phyloP scores from a whole-genome alignment of 1,139 yeast genomes.

The Zygoascus sp. region DNA sequence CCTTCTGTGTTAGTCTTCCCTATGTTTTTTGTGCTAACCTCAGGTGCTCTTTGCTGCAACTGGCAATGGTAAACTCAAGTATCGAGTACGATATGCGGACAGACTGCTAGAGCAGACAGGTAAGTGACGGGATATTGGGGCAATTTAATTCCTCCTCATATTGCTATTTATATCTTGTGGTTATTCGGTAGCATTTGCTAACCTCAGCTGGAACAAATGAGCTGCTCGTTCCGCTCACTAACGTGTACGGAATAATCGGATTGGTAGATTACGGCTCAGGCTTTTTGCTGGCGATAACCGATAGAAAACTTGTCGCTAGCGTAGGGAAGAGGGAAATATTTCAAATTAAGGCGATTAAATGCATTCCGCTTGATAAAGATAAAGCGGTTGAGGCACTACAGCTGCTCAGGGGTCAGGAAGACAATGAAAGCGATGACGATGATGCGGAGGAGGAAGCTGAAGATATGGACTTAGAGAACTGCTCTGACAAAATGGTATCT shows the following conservation, averaged over 20 bases:
- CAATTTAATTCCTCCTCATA: no score
- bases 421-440: neutral
- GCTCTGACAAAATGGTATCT: neutral
- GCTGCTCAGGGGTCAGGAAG: neutral
- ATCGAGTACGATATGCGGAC: constrained; percentile 6
- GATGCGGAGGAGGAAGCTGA: constrained; percentile 8
- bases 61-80: neutral
- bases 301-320: constrained; percentile 17
- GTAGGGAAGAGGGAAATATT: constrained; percentile 18
- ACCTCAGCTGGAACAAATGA: neutral
- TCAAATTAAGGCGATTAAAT: constrained; percentile 16
- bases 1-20: no score
- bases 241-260: constrained; percentile 22
- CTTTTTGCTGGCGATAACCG: constrained; percentile 22
- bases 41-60: neutral
- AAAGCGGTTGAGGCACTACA: neutral
- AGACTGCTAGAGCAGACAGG: constrained; percentile 3
- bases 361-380: constrained; percentile 20
- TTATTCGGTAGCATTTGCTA: no score
- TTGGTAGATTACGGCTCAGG: constrained; percentile 23
- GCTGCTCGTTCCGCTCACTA: neutral
- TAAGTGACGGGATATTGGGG: no score
- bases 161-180: no score
- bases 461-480: neutral
- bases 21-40: neutral